phyloP scores from a whole-genome alignment of 805 yeast genomes.

The Limtongozyma cylindracea region DNA sequence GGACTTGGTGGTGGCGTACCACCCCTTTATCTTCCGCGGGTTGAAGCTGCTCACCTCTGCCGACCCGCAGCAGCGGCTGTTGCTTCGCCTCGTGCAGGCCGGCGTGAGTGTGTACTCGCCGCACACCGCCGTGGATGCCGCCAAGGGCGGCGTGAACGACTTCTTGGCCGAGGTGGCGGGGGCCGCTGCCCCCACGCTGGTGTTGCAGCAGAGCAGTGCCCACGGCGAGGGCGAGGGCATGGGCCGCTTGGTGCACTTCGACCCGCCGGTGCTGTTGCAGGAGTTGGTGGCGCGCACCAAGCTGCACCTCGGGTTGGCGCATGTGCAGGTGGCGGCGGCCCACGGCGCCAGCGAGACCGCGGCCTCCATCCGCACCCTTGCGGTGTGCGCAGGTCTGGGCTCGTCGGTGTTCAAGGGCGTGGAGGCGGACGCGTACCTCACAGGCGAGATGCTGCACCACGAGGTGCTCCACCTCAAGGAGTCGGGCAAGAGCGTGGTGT shows the following conservation, averaged over 20 bases:
- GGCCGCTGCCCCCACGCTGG: slow-evolving; percentile 11
- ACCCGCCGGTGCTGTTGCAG: slow-evolving; percentile 13
- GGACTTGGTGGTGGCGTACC: slow-evolving; percentile 53
- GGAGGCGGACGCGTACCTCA: slow-evolving; percentile 44
- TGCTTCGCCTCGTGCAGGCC: slow-evolving; percentile 43
- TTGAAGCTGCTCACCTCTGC: slow-evolving; percentile 37
- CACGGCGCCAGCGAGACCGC: too few relatives aligned
- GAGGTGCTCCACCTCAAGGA: slow-evolving; percentile 58
- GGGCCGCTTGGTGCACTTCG: slow-evolving; percentile 45
- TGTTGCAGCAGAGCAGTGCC: too few relatives aligned
- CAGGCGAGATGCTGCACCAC: slow-evolving; percentile 93
- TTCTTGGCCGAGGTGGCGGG: slow-evolving; percentile 67
- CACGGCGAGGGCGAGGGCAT: slow-evolving; percentile 46
- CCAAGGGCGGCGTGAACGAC: slow-evolving; percentile 81
- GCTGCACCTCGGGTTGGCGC: slow-evolving; percentile 17
- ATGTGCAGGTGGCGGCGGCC: slow-evolving; percentile 43
- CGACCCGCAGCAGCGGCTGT: slow-evolving; percentile 65
- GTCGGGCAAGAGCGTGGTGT: slow-evolving; percentile 41
- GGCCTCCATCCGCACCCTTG: slow-evolving; percentile 23
- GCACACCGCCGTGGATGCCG: slow-evolving; percentile 91
- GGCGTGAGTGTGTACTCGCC: slow-evolving; percentile 87
- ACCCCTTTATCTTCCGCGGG: slow-evolving; percentile 85
- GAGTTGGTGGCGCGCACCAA: slow-evolving; percentile 28
- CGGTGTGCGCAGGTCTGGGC: slow-evolving; percentile 94
- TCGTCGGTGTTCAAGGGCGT: slow-evolving; percentile 44